These are phyloP conservation scores for Pharus latifolius DNA, from an alignment of 176 grass and related monocot species.

Conservation along the genomic window DNA sequence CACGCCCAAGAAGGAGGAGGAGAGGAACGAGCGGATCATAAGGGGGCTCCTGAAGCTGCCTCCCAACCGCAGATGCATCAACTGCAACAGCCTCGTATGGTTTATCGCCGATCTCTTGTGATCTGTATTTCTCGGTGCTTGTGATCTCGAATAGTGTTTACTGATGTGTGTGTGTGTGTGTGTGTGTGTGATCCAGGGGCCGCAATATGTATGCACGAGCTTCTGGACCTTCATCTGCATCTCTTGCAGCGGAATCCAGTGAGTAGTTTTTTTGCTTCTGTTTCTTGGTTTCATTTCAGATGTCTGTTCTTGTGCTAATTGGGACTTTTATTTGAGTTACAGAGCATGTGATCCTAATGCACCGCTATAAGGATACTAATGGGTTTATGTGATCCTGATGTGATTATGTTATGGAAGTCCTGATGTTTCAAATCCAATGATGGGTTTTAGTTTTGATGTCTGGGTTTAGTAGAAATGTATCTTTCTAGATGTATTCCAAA, in stretches of 20 bases:
- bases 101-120: not conserved
- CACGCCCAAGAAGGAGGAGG: constrained; percentile 65
- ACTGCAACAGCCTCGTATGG: constrained; percentile 54
- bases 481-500: not conserved
- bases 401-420: too few relatives aligned
- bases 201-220: constrained; percentile 85
- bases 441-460: not conserved
- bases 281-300: not conserved
- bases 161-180: not conserved
- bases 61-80: constrained; percentile 84
- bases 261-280: constrained; percentile 21
- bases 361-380: too few relatives aligned
- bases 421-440: not conserved
- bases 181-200: constrained; percentile 51
- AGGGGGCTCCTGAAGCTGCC: constrained; percentile 94
- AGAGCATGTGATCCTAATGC: too few relatives aligned
- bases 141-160: not conserved
- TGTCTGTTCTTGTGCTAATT: not conserved
- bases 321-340: too few relatives aligned
- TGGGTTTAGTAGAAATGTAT: not conserved
- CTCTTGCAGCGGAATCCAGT: constrained; percentile 94
- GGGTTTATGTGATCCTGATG: too few relatives aligned
- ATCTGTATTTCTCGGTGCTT: not conserved
- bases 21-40: constrained; percentile 90
- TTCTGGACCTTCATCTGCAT: constrained; percentile 93